phyloP scores from a whole-genome alignment of 306 rosid genomes.

The Dicorynia guianensis region DNA sequence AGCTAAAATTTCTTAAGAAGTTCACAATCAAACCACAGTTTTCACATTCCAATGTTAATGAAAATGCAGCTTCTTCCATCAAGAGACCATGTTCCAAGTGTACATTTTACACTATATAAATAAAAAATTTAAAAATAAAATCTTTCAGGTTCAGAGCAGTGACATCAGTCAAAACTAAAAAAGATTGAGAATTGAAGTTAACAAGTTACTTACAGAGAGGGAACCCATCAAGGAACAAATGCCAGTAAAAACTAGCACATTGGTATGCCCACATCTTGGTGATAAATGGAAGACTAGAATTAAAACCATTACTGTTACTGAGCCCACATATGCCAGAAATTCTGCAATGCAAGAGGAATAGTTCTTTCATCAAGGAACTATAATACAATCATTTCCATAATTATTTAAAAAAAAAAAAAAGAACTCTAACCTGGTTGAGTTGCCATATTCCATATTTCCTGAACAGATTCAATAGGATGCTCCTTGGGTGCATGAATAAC shows the following conservation, averaged over 20 bases:
- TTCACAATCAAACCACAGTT: slow-evolving; percentile 1
- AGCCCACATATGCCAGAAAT: slow-evolving; percentile 71
- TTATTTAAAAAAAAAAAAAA: background rate
- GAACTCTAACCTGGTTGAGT: slow-evolving; percentile 79
- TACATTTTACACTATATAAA: slow-evolving; percentile 12
- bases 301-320: slow-evolving; percentile 74
- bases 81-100: slow-evolving; percentile 3
- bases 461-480: slow-evolving; percentile 68
- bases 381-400: background rate
- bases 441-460: slow-evolving; percentile 84
- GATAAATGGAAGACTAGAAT: slow-evolving; percentile 76
- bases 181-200: background rate
- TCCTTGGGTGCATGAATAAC: slow-evolving; percentile 84
- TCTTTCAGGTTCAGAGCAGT: slow-evolving; percentile 16
- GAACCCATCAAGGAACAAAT: slow-evolving; percentile 96
- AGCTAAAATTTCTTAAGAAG: slow-evolving; percentile 20
- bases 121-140: slow-evolving; percentile 13
- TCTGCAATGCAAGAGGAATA: slow-evolving; percentile 57
- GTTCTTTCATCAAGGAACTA: slow-evolving; percentile 32
- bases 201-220: slow-evolving; percentile 66
- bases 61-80: slow-evolving; percentile 20
- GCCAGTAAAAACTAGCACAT: slow-evolving; percentile 79
- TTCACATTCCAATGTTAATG: slow-evolving; percentile 4
- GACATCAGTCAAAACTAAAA: slow-evolving; percentile 25
- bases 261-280: slow-evolving; percentile 79